phyloP scores from a whole-genome alignment of 2,329 filamentous ascomycete genomes.

The Pseudocercospora ulei region DNA sequence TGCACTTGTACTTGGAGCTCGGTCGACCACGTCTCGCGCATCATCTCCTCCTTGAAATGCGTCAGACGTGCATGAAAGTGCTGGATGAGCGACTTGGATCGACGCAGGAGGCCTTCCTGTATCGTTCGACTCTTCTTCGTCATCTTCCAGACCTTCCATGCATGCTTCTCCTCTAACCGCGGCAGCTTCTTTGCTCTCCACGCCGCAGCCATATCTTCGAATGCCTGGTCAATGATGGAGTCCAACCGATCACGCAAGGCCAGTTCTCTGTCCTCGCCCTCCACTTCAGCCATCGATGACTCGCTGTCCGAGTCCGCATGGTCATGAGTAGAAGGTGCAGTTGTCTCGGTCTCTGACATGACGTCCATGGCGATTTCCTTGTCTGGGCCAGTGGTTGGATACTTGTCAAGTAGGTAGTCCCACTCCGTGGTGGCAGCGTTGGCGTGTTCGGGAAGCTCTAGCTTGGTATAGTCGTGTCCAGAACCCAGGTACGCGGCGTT shows the following conservation, averaged over 20 bases:
- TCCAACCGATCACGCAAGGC: slow-evolving; percentile 41
- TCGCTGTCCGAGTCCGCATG: slow-evolving; percentile 31
- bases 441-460: slow-evolving; percentile 11
- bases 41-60: slow-evolving; percentile 49
- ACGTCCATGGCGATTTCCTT: slow-evolving; percentile 24
- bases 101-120: slow-evolving; percentile 39
- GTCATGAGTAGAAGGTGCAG: slow-evolving; percentile 16
- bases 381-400: slow-evolving; percentile 33
- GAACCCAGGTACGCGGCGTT: slow-evolving; percentile 22
- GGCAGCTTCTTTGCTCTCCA: slow-evolving; percentile 55
- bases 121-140: slow-evolving; percentile 41
- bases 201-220: slow-evolving; percentile 43
- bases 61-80: slow-evolving; percentile 46
- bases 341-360: slow-evolving; percentile 13
- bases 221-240: slow-evolving; percentile 46
- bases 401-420: slow-evolving; percentile 27
- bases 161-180: slow-evolving; percentile 48
- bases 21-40: slow-evolving; percentile 46
- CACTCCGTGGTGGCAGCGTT: slow-evolving; percentile 19
- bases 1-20: slow-evolving; percentile 47
- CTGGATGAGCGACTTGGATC: slow-evolving; percentile 39
- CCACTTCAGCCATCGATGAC: slow-evolving; percentile 40
- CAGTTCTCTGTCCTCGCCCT: slow-evolving; percentile 37
- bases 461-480: slow-evolving; percentile 14
- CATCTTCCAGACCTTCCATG: slow-evolving; percentile 53